Evolutionary conservation across 2,329 filamentous ascomycete genomes (phyloP).

Genomic region (Fusarium veterinarium): DNA sequence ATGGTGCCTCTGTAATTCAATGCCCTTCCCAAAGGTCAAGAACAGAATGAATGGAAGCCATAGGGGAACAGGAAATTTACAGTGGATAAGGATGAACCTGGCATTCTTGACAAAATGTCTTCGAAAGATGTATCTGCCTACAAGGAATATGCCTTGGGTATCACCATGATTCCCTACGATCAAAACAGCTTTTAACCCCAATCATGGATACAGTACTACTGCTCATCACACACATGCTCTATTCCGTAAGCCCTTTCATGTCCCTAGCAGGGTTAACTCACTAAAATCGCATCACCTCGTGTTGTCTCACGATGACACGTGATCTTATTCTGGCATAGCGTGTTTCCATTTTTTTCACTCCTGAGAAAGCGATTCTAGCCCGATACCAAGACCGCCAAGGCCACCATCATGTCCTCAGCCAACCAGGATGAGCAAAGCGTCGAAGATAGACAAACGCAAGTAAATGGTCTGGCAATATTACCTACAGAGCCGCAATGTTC

Average conservation of each 20-base stretch:
- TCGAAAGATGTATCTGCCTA: not conserved
- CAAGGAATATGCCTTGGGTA: no score
- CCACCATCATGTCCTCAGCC: not conserved
- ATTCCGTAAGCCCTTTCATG: rapidly evolving
- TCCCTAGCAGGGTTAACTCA: no score
- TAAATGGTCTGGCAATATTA: rapidly evolving
- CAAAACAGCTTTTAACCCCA: not conserved
- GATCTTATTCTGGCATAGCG: not conserved
- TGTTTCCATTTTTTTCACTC: not conserved
- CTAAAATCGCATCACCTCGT: not conserved
- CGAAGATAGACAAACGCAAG: rapidly evolving
- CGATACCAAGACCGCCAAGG: not conserved
- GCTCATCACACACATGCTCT: not conserved
- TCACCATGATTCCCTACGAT: not conserved
- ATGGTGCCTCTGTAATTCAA: not conserved
- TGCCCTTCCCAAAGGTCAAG: rapidly evolving
- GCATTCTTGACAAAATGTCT: not conserved
- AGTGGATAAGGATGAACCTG: not conserved
- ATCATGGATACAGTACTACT: rapidly evolving
- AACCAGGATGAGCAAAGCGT: not conserved
- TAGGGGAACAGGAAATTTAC: not conserved
- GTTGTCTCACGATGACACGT: not conserved
- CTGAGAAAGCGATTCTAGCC: not conserved
- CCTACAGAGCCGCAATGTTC: not conserved
- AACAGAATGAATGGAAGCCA: not conserved